A percentile compares a stretch with the other conserved stretches of the same genome.
Evolutionary conservation across 1,284 basidiomycete species (phyloP).

Genomic region (Gastroboletus turbinatus): DNA sequence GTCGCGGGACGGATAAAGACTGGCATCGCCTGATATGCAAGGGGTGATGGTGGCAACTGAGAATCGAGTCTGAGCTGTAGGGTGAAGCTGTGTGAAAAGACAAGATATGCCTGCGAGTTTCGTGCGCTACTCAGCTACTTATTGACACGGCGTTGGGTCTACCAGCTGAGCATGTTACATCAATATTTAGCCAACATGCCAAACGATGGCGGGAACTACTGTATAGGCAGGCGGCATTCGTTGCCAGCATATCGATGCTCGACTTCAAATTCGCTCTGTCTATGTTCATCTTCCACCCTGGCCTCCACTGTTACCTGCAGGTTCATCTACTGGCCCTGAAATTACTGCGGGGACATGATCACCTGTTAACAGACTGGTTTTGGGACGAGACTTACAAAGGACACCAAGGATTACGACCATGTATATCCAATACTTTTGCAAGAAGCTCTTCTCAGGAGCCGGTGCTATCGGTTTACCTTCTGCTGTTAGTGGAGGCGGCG

Average conservation of each 20-base stretch:
- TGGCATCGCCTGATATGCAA: conserved; percentile 39
- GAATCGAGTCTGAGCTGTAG: background rate
- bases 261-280: background rate
- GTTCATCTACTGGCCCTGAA: conserved; percentile 32
- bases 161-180: conserved; percentile 13
- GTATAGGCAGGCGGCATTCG: background rate
- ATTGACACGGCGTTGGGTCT: conserved; percentile 1
- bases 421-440: conserved; percentile 91
- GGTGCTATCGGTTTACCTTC: conserved; percentile 65
- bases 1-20: conserved; percentile 56
- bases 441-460: conserved; percentile 69
- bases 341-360: conserved; percentile 22
- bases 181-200: conserved; percentile 15
- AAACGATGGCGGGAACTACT: conserved; percentile 7
- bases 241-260: background rate
- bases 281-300: conserved; percentile 28
- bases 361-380: background rate
- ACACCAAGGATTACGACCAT: conserved; percentile 60
- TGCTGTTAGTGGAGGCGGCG: conserved; percentile 63
- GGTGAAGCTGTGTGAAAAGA: background rate
- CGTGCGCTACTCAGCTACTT: background rate
- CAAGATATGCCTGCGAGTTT: background rate
- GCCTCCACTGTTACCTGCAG: conserved; percentile 19
- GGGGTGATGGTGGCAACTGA: background rate
- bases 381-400: conserved; percentile 46